Evolutionary conservation across 805 yeast species (phyloP).

Genomic region (Lachancea lanzarotensis): DNA sequence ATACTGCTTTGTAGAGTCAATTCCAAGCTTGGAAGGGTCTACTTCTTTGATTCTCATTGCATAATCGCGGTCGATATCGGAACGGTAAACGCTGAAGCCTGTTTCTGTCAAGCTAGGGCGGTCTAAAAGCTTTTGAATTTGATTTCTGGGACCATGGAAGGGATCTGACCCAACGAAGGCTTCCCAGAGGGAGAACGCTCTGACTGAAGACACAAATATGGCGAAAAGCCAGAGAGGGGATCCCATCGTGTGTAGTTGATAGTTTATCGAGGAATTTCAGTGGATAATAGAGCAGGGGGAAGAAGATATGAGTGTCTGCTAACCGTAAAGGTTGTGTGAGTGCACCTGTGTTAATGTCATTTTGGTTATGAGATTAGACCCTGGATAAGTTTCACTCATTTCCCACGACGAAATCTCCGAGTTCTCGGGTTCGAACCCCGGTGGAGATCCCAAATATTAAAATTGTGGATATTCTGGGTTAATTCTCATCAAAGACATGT

Average conservation of each 20-base stretch:
- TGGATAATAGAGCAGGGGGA: neutral
- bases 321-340: too few relatives aligned
- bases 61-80: conserved; percentile 17
- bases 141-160: neutral
- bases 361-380: too few relatives aligned
- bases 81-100: conserved; percentile 4
- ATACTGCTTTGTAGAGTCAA: conserved; percentile 74
- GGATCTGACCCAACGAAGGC: neutral
- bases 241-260: too few relatives aligned
- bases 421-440: neutral
- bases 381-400: neutral
- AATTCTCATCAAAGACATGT: too few relatives aligned
- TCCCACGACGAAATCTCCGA: neutral
- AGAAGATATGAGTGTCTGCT: neutral
- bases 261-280: too few relatives aligned
- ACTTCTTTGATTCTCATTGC: conserved; percentile 22
- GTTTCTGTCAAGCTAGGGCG: neutral
- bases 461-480: too few relatives aligned
- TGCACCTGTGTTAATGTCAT: too few relatives aligned
- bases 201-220: neutral
- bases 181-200: conserved; percentile 3
- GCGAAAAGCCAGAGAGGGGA: neutral
- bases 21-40: conserved; percentile 43
- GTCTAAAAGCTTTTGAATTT: neutral
- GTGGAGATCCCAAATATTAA: too few relatives aligned